A percentile compares a stretch with the other conserved stretches of the same genome.
phyloP scores from a whole-genome alignment of 1,139 yeast genomes.

The Zygoascus sp. region DNA sequence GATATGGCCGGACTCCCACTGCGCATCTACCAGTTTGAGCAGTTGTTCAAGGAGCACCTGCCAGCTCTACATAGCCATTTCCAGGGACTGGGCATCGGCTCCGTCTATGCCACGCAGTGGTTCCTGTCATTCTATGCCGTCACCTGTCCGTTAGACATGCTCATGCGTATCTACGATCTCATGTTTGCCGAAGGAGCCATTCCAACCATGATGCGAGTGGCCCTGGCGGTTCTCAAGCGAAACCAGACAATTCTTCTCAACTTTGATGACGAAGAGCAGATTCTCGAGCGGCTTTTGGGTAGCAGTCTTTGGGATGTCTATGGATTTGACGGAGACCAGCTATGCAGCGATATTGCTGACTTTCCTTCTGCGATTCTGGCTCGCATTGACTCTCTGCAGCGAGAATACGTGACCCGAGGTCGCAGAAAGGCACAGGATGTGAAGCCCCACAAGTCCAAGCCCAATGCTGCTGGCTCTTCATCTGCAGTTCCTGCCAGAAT shows the following conservation, averaged over 20 bases:
- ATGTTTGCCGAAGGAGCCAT: constrained; percentile 63
- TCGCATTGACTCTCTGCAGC: constrained; percentile 8
- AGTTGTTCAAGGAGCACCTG: constrained; percentile 42
- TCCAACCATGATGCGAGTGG: constrained; percentile 56
- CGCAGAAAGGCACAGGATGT: constrained; percentile 6
- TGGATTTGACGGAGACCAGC: constrained; percentile 45
- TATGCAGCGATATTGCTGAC: constrained; percentile 44
- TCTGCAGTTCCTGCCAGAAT: not conserved
- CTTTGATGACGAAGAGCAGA: constrained; percentile 55
- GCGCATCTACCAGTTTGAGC: constrained; percentile 52
- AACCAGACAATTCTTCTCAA: constrained; percentile 51
- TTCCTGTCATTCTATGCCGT: constrained; percentile 61
- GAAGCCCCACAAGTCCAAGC: constrained; percentile 11
- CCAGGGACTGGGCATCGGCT: constrained; percentile 32
- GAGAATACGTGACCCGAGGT: constrained; percentile 1
- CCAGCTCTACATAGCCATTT: constrained; percentile 47
- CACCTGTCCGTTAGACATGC: constrained; percentile 52
- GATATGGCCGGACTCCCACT: constrained; percentile 54
- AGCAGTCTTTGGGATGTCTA: constrained; percentile 47
- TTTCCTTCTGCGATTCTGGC: constrained; percentile 7
- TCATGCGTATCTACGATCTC: constrained; percentile 51
- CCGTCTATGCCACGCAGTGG: constrained; percentile 51
- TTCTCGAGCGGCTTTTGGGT: constrained; percentile 57
- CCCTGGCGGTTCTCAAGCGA: constrained; percentile 50
- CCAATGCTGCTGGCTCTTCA: not conserved